Base-by-base conservation (phyloP, 768 basidiomycete genomes). In the Polyporus arcularius region DNA sequence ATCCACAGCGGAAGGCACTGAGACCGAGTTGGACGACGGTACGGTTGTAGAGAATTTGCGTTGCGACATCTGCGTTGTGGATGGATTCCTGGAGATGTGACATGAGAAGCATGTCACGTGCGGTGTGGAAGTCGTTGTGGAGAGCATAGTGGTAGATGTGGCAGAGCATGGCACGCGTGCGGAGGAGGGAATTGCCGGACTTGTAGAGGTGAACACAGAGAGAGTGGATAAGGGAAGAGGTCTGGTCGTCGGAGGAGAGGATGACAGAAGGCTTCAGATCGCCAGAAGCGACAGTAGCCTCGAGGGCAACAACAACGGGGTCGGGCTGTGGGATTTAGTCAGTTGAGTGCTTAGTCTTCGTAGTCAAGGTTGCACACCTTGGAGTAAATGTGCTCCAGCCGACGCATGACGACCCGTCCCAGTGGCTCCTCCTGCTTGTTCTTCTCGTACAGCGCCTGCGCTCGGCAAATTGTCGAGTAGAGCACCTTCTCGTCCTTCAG, bases 81-180 rank as follows among this genome's bases (percentile, higher is more conserved):
- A 98, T 90, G 1, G 94, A 92, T 73, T 98, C 96, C 74, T 98
- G 96, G 52, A 99, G 83, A 73, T 98, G 97, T 4, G 96, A 98
- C 97, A 99, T 98, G 62, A 99, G 80, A 40, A 99, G 78, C 92
- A 98, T 96, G 77, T 99, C 97, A 31, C 97, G 92, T 10, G 97
- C 92, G 30, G 92, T 94, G 78, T 97, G 85, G 79, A 94, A 99
- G 70, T 96, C 90, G 68, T 98, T 97, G 74, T 96, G 94, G 32
- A 97, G 84, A 30, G 96, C 97, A 70, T 95, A 88, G 75, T 98
- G 96, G 74, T 95, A 99, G 71, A 98, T 94, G 73, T 99, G 97
- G 70, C 89, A 90, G 54, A 99, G 87, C 88, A 99, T 96, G 8
- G 97, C 96, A 63, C 97, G 88, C 12, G 97, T 98, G 57, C 96